These are phyloP conservation scores for Phytophthora hybrid DNA, from an alignment of 352 stramenopile species.

Conservation along the genomic window DNA sequence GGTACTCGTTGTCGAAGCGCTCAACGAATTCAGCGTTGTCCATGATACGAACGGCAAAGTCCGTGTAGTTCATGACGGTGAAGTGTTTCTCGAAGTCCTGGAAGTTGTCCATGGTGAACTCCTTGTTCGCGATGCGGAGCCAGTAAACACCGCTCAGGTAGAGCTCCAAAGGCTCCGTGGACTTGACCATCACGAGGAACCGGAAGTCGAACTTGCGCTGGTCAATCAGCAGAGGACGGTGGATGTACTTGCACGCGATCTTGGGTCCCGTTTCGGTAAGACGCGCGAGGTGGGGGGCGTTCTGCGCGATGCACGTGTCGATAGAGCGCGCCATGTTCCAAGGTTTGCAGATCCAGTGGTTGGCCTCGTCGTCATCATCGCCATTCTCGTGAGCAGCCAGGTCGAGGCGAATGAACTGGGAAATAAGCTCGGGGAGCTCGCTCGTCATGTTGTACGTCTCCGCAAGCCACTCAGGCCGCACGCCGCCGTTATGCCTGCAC, in stretches of 20 bases:
- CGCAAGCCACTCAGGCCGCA: constrained; percentile 53
- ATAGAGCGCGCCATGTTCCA: constrained; percentile 73
- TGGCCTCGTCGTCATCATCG: constrained; percentile 48
- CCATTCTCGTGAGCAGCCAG: constrained; percentile 36
- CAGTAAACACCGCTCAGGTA: constrained; percentile 65
- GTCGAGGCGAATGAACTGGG: constrained; percentile 54
- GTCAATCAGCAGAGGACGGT: constrained; percentile 61
- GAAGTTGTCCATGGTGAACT: constrained; percentile 67
- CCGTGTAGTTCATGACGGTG: constrained; percentile 72
- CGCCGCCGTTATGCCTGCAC: constrained; percentile 49
- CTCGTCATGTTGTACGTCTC: constrained; percentile 67
- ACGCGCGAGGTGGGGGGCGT: constrained; percentile 52
- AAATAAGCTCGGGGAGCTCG: constrained; percentile 62
- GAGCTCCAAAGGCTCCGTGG: constrained; percentile 54
- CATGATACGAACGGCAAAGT: constrained; percentile 62
- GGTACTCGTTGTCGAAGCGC: constrained; percentile 61
- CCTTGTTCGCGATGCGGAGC: constrained; percentile 65
- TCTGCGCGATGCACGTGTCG: constrained; percentile 62
- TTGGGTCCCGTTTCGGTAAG: constrained; percentile 63
- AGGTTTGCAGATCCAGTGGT: constrained; percentile 72
- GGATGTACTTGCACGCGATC: constrained; percentile 66
- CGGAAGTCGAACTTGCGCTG: constrained; percentile 69
- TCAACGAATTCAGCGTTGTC: constrained; percentile 56
- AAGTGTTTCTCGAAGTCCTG: constrained; percentile 70
- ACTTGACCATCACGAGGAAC: constrained; percentile 68